phyloP scores from a whole-genome alignment of 2,329 filamentous ascomycete species.

The Fusarium protoensiforme region DNA sequence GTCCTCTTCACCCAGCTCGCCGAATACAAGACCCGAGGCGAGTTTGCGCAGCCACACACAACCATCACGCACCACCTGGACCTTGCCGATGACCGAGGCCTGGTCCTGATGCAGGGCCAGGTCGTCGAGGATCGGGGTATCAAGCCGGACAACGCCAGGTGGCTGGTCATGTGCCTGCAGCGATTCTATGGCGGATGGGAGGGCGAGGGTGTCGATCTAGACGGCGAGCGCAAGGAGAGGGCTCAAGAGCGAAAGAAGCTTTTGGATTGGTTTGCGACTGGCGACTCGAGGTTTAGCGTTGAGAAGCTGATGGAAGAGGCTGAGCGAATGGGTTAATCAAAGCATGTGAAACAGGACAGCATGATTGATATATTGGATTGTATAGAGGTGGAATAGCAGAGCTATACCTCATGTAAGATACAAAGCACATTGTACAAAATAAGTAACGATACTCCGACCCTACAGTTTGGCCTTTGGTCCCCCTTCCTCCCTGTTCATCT shows the following conservation, averaged over 20 bases:
- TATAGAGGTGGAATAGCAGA: background rate
- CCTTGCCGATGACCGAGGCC: conserved; percentile 75
- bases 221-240: conserved; percentile 63
- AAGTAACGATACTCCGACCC: background rate
- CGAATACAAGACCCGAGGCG: conserved; percentile 90
- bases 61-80: conserved; percentile 94
- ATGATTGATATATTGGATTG: background rate
- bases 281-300: conserved; percentile 82
- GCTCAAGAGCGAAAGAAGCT: conserved; percentile 73
- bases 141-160: conserved; percentile 83
- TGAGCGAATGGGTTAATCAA: conserved; percentile 74
- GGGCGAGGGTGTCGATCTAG: conserved; percentile 50
- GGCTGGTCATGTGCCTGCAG: conserved; percentile 92
- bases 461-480: conserved; percentile 51
- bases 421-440: conserved; percentile 11
- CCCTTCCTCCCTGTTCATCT: conserved; percentile 50
- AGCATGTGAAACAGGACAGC: background rate
- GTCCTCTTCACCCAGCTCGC: conserved; percentile 95
- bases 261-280: conserved; percentile 83
- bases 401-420: conserved; percentile 26
- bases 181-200: conserved; percentile 85
- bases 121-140: conserved; percentile 83
- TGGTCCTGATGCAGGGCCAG: conserved; percentile 88
- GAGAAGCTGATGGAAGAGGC: conserved; percentile 90
- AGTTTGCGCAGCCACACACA: conserved; percentile 92